Evolutionary conservation across 768 basidiomycete genomes (phyloP).

Genomic region (Phanerochaete carnosa): DNA sequence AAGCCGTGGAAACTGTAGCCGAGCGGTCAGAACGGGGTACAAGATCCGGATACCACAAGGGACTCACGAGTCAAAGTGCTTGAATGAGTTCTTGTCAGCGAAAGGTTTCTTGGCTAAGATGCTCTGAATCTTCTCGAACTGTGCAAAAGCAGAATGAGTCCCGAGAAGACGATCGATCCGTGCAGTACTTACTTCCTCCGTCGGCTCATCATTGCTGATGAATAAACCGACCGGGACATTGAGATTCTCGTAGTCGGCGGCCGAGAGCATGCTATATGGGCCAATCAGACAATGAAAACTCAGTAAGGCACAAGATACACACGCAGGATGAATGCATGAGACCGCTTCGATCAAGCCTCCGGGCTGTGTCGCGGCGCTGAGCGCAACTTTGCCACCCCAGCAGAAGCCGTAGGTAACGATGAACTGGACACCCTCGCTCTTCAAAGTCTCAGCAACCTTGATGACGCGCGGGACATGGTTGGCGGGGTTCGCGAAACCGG

Average conservation of each 20-base stretch:
- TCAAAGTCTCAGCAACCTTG: slow-evolving; percentile 39
- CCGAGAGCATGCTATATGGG: slow-evolving; percentile 43
- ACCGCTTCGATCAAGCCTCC: slow-evolving; percentile 46
- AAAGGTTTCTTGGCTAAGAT: slow-evolving; percentile 49
- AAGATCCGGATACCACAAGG: background rate
- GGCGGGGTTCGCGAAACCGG: slow-evolving; percentile 43
- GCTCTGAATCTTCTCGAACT: slow-evolving; percentile 51
- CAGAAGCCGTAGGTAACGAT: slow-evolving; percentile 55
- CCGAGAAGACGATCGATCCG: background rate
- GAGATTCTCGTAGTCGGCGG: slow-evolving; percentile 47
- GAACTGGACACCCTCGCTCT: slow-evolving; percentile 38
- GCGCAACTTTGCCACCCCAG: slow-evolving; percentile 56
- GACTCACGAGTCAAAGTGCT: slow-evolving; percentile 37
- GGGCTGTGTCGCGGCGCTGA: slow-evolving; percentile 34
- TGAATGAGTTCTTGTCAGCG: slow-evolving; percentile 45
- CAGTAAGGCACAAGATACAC: slow-evolving; percentile 15
- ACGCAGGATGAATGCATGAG: slow-evolving; percentile 59
- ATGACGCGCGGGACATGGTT: slow-evolving; percentile 37
- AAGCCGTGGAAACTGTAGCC: slow-evolving; percentile 54
- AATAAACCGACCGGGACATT: slow-evolving; percentile 53
- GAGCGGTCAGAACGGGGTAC: background rate
- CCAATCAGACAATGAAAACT: background rate
- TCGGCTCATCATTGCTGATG: slow-evolving; percentile 55
- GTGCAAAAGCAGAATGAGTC: background rate
- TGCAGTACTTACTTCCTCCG: slow-evolving; percentile 43